A percentile compares a stretch with the other conserved stretches of the same genome.
These are phyloP conservation scores for Moesziomyces sp. DNA, from an alignment of 1,284 basidiomycete species.

Conservation along the genomic window DNA sequence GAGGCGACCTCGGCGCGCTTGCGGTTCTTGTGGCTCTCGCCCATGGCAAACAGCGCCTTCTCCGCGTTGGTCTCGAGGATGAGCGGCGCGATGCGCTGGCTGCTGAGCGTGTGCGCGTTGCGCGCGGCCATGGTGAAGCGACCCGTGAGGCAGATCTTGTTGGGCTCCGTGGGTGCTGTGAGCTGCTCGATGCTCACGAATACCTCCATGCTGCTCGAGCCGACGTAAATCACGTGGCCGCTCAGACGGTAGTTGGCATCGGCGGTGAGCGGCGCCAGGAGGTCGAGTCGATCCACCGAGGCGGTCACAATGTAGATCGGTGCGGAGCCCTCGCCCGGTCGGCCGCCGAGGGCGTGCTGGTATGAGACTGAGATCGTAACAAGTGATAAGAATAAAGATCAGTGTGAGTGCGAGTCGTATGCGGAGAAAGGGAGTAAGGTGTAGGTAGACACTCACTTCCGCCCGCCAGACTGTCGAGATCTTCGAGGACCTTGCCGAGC, in stretches of 20 bases:
- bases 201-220: conserved; percentile 67
- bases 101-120: conserved; percentile 52
- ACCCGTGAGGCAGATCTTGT: conserved; percentile 66
- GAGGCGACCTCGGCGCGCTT: conserved; percentile 56
- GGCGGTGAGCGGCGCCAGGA: conserved; percentile 49
- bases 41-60: conserved; percentile 62
- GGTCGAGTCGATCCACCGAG: conserved; percentile 67
- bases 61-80: conserved; percentile 59
- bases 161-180: conserved; percentile 26
- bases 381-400: too few species aligned
- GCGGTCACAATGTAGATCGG: conserved; percentile 69
- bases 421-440: not conserved
- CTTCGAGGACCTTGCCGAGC: conserved; percentile 68
- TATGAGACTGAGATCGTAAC: conserved; percentile 50
- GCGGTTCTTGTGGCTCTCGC: conserved; percentile 63
- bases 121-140: conserved; percentile 68
- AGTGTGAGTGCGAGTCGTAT: not conserved
- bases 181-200: conserved; percentile 67
- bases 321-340: conserved; percentile 51
- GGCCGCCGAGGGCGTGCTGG: conserved; percentile 66
- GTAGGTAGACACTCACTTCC: conserved; percentile 9
- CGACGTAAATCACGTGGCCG: conserved; percentile 55
- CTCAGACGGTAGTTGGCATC: conserved; percentile 57
- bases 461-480: conserved; percentile 67
- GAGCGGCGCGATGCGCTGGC: conserved; percentile 60